Percentiles rank a stretch among this genome's conserved stretches.
phyloP scores from a whole-genome alignment of 2,329 filamentous ascomycete species.

The Monascus ruber region DNA sequence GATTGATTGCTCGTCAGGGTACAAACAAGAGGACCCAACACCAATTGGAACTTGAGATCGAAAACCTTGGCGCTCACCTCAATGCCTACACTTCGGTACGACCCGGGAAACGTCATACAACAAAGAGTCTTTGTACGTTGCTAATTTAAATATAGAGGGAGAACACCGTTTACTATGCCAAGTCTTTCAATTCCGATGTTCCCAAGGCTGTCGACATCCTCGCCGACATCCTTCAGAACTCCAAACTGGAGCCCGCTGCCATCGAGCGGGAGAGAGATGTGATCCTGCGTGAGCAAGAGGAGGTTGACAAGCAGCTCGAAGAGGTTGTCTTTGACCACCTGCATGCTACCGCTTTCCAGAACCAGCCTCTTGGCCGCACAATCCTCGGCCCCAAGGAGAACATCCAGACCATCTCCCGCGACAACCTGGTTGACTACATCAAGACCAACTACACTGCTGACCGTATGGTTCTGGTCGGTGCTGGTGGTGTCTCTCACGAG shows the following conservation, averaged over 20 bases:
- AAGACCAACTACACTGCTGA: slow-evolving; percentile 99
- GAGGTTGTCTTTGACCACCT: slow-evolving; percentile 99
- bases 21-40: slow-evolving; percentile 90
- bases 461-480: slow-evolving; percentile 96
- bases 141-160: slow-evolving; percentile 57
- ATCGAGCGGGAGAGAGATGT: slow-evolving; percentile 98
- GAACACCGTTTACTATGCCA: slow-evolving; percentile 99
- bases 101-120: slow-evolving; percentile 9
- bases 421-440: slow-evolving; percentile 91
- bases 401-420: slow-evolving; percentile 87
- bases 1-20: slow-evolving; percentile 42
- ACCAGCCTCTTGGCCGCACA: slow-evolving; percentile 90
- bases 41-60: slow-evolving; percentile 97
- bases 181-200: slow-evolving; percentile 96
- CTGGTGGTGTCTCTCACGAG: slow-evolving; percentile 86
- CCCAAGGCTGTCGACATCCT: slow-evolving; percentile 96
- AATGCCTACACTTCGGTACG: slow-evolving; percentile 98
- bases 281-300: slow-evolving; percentile 95
- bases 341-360: slow-evolving; percentile 94
- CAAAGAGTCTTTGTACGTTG: slow-evolving; percentile 7
- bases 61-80: slow-evolving; percentile 99
- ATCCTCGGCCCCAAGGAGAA: slow-evolving; percentile 97
- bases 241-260: slow-evolving; percentile 83
- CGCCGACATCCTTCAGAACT: slow-evolving; percentile 98
- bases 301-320: slow-evolving; percentile 99